Conservation (phyloP, 1,139 yeast species). For the Groenewaldozyma auringiensis region DNA sequence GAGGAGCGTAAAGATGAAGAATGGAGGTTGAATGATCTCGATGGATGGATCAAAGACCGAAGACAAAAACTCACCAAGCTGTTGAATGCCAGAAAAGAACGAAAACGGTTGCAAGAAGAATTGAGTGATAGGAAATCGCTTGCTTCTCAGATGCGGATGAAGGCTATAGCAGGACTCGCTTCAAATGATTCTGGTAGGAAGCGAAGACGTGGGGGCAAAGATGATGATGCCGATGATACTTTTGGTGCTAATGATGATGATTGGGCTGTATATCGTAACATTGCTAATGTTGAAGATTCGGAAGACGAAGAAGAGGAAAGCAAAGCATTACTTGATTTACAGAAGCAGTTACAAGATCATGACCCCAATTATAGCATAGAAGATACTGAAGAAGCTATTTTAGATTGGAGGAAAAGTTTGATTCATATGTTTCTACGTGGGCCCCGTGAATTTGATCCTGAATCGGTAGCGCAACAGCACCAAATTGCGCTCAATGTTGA, state of each 20-base stretch:
- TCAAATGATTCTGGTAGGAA: constrained; percentile 47
- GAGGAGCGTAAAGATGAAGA: constrained; percentile 49
- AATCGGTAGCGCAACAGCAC: constrained; percentile 63
- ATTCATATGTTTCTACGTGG: constrained; percentile 85
- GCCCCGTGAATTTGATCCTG: constrained; percentile 65
- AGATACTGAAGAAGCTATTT: constrained; percentile 58
- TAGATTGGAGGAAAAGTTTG: constrained; percentile 76
- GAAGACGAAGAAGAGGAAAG: constrained; percentile 72
- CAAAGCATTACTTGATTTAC: constrained; percentile 55
- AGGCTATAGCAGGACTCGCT: constrained; percentile 80
- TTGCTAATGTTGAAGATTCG: constrained; percentile 62
- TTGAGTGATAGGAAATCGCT: constrained; percentile 81
- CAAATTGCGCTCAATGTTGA: constrained; percentile 88
- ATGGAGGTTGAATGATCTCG: constrained; percentile 70
- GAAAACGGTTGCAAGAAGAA: constrained; percentile 64
- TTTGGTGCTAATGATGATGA: constrained; percentile 96
- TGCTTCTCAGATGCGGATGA: constrained; percentile 92
- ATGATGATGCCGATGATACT: constrained; percentile 87
- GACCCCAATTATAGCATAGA: constrained; percentile 84
- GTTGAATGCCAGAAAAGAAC: constrained; percentile 54
- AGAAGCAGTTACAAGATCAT: constrained; percentile 63
- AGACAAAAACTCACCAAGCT: constrained; percentile 52
- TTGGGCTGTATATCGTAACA: constrained; percentile 86
- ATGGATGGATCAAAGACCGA: constrained; percentile 72
- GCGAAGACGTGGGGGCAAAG: constrained; percentile 45